These are phyloP conservation scores for Auriscalpium microsporum DNA, from an alignment of 768 basidiomycete species.

Conservation along the genomic window DNA sequence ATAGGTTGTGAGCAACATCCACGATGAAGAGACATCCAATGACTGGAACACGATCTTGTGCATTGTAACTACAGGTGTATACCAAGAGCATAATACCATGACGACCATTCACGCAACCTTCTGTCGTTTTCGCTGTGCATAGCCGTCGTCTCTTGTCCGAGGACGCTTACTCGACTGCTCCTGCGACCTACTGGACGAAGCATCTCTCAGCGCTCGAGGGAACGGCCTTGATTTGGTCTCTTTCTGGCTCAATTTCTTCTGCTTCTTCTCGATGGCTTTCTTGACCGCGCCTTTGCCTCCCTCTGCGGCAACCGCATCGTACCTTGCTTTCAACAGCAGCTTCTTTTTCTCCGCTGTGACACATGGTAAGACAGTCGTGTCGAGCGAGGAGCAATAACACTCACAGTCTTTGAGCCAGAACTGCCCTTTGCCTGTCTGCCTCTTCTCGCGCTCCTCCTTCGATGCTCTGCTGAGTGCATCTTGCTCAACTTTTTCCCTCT, in stretches of 20 bases:
- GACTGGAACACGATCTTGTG: too few relatives aligned
- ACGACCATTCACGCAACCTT: constrained; percentile 7
- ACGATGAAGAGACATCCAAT: not conserved
- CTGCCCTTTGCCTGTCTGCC: constrained; percentile 64
- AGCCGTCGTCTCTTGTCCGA: constrained; percentile 4
- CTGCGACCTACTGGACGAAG: not conserved
- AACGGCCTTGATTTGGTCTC: constrained; percentile 84
- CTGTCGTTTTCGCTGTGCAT: constrained; percentile 15
- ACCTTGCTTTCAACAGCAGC: constrained; percentile 63
- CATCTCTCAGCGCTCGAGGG: constrained; percentile 17
- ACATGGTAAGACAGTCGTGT: constrained; percentile 1
- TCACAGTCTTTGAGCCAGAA: constrained; percentile 84
- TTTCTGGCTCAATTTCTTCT: constrained; percentile 78
- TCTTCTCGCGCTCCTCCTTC: constrained; percentile 54
- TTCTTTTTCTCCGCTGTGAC: constrained; percentile 68
- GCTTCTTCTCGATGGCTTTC: constrained; percentile 83
- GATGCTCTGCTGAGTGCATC: constrained; percentile 46
- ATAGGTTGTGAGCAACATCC: not conserved
- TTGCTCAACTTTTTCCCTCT: constrained; percentile 59
- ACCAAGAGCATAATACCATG: not conserved
- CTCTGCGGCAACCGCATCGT: constrained; percentile 65
- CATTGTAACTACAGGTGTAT: too few relatives aligned
- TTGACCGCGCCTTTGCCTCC: constrained; percentile 80
- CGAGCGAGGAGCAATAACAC: constrained; percentile 16
- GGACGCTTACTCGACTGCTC: constrained; percentile 7